Evolutionary conservation across 2,329 filamentous ascomycete genomes (phyloP), one percentile per base, ranked within the genome.

Genomic region (Xylariaceae sp.): DNA sequence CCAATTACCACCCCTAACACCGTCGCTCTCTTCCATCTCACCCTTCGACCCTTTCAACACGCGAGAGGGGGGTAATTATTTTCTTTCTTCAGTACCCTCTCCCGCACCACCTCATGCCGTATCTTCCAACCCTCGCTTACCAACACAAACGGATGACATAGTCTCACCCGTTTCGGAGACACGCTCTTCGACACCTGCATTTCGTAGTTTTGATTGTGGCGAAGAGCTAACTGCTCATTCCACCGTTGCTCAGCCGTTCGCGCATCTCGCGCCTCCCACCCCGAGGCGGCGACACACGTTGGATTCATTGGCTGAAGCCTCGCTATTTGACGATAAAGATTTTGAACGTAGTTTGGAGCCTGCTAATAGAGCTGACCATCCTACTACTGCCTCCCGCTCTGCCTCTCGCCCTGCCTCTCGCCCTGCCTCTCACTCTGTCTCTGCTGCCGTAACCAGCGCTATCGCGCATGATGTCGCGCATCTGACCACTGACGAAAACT

Each of bases 261-360:
- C 55, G 16, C 43, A 54, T 56, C 59, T 59, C 33, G 40, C 62
- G 20, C 63, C 68, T 15, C 60, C 64, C n/a, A 67, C 70, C 23
- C 70, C 72, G 26, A 65, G 67, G 59, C 58, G 64, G 30, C 71
- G 69, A 49, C 69, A 69, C 11, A 67, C 67, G 36, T 70, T 68
- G 67, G 66, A 74, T 59, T 67, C 70, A 6, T 69, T 64, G 35
- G 67, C 67, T 42, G 66, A 65, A 7, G 66, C 70, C 37, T 69
- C 70, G n/a, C 65, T 75, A 35, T 63, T 70, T 37, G 71, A 76
- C 57, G 72, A 75, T 59, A 65, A 67, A 15, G 65, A 61, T 23
- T 71, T 67, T 41, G 67, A 72, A 16, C 64, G 63, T 24, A 66
- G 57, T 51, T 59, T 46, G 20, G 44, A 51, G 52, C 42, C 41